Base-by-base conservation (phyloP, 2,329 filamentous ascomycete species). In the Talaromyces sp. region DNA sequence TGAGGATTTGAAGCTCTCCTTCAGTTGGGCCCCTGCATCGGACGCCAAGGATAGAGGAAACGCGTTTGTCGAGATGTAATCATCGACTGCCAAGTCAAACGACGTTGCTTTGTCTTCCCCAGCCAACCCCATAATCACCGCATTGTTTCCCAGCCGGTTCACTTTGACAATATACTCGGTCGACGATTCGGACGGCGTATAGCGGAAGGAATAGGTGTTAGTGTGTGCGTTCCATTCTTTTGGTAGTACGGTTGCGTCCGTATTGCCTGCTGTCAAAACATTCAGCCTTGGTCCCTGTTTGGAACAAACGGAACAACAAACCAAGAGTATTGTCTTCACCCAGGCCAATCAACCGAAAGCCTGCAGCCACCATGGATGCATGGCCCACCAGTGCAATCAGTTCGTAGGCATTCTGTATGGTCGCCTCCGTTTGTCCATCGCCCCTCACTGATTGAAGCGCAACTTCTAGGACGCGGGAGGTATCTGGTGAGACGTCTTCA, bases 161-260 rank as follows among this genome's bases (percentile, higher is more conserved):
- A 96, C 78, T 71, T 92, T 93, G 66, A 97, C 74, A 29, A 96
- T 81, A 71, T 89, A 96, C 62, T 88, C 85, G 84, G 93, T 90
- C 17, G 91, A 87, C 0, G 91, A 96, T 72, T 96, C 90, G 26
- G 85, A 81, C 74, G 97, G 93, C 3, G 86, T 86, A 78, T 98
- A 98, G 64, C 92, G 86, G 75, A 98, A 97, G 59, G 88, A 85
- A 71, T 91, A 89, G 53, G 81, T 80, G 14, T 87, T 86, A 21
- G 31, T 58, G 63, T 84, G 84, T 13, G 86, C 80, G 74, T 96
- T 96, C 95, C 95, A 98, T 76, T 86, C 84, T 17, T 82, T 61
- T 0, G 91, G 90, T 2, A 98, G 82, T 32, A 86, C 62, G 49
- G 65, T 61, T 53, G 54, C 65, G 46, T 72, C 67, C 54, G 72